Evolutionary conservation across 2,329 filamentous ascomycete species (phyloP).

Genomic region (Metarhizium anisopliae): DNA sequence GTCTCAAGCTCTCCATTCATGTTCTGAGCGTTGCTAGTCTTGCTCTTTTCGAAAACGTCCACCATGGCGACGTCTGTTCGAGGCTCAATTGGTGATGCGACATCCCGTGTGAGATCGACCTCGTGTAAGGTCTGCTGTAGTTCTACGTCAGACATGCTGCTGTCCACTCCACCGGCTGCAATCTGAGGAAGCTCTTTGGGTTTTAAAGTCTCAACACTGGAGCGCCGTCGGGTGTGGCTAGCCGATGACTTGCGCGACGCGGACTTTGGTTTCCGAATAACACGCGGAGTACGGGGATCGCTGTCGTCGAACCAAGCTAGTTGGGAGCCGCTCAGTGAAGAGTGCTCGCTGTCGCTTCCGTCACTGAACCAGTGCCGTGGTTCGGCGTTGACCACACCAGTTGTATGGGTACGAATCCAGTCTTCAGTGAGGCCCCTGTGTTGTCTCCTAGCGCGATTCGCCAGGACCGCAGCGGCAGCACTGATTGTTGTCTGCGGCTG

Average conservation of each 20-base stretch:
- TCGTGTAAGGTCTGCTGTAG: constrained; percentile 3
- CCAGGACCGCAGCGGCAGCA: constrained; percentile 53
- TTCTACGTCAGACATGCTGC: constrained; percentile 23
- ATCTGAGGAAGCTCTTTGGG: constrained; percentile 17
- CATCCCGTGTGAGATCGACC: constrained; percentile 8
- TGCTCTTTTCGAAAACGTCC: not conserved
- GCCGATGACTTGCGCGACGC: constrained; percentile 15
- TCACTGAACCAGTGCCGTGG: constrained; percentile 79
- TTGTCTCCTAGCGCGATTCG: constrained; percentile 51
- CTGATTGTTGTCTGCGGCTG: constrained; percentile 28
- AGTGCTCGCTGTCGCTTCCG: constrained; percentile 59
- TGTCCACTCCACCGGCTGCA: constrained; percentile 6
- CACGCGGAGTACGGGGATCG: constrained; percentile 38
- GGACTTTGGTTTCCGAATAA: constrained; percentile 17
- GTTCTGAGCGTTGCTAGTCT: not conserved
- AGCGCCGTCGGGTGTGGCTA: constrained; percentile 36
- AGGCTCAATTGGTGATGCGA: constrained; percentile 5
- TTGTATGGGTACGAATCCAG: constrained; percentile 80
- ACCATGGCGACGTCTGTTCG: not conserved
- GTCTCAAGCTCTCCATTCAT: constrained; percentile 19
- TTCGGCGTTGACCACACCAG: constrained; percentile 59
- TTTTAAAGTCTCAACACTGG: constrained; percentile 48
- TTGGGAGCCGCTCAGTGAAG: constrained; percentile 61
- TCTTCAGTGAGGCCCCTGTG: constrained; percentile 64
- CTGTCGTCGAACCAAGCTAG: constrained; percentile 43